These are phyloP conservation scores for Vickermania spadyakhi DNA, from an alignment of 208 protist genomes.

Conservation along the genomic window DNA sequence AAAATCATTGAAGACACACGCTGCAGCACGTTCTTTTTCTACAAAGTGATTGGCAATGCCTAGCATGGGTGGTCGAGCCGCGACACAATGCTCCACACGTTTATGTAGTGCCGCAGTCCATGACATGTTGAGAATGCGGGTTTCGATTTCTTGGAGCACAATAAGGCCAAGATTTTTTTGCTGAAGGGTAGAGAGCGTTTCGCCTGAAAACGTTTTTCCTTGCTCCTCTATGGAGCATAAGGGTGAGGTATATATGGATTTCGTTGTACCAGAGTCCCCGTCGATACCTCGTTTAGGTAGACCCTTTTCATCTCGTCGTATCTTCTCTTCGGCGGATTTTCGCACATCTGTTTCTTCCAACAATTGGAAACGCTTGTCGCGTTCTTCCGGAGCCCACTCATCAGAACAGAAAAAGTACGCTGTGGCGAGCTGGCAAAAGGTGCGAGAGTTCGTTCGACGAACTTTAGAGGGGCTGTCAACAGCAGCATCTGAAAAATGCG, in stretches of 20 bases:
- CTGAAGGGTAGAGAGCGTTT: not conserved
- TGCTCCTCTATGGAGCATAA: no score
- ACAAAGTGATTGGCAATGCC: constrained; percentile 31
- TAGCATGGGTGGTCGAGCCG: constrained; percentile 28
- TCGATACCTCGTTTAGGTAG: not conserved
- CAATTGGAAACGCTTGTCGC: constrained; percentile 18
- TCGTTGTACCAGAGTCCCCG: not conserved
- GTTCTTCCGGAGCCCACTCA: constrained; percentile 18
- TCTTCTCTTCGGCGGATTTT: not conserved
- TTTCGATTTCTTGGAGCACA: constrained; percentile 19
- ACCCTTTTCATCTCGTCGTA: not conserved
- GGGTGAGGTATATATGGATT: not conserved
- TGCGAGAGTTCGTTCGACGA: constrained; percentile 2
- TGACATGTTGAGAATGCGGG: constrained; percentile 49
- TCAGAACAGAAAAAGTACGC: constrained; percentile 63
- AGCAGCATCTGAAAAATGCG: not conserved
- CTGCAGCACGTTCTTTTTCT: constrained; percentile 41
- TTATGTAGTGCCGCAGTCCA: constrained; percentile 71
- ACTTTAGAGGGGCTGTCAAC: not conserved
- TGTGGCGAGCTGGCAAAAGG: constrained; percentile 46
- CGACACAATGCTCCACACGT: constrained; percentile 59
- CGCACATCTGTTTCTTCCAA: constrained; percentile 22
- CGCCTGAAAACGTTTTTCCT: not conserved
- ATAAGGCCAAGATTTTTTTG: not conserved
- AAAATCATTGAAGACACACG: constrained; percentile 31